A percentile compares a stretch with the other conserved stretches of the same genome.
Evolutionary conservation across 2,329 filamentous ascomycete species (phyloP).

Genomic region (Aureobasidium mangrovei): DNA sequence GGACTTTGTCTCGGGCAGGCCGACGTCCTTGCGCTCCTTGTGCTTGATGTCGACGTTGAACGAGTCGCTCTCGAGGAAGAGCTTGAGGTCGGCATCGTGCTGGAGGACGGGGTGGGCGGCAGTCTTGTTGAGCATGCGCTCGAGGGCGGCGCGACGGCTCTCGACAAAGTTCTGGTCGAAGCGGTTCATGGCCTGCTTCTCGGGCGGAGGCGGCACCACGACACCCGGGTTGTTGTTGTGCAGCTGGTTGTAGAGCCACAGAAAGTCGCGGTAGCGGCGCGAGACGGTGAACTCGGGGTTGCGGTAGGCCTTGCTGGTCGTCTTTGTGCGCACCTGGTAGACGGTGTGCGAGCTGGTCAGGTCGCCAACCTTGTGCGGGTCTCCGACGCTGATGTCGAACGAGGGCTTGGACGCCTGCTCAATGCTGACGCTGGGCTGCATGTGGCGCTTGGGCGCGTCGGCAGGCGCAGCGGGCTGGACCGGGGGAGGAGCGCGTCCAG

Average conservation of each 20-base stretch:
- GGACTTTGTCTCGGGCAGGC: conserved; percentile 65
- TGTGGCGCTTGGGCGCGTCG: conserved; percentile 42
- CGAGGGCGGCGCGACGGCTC: conserved; percentile 77
- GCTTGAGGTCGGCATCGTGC: conserved; percentile 86
- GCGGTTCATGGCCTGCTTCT: conserved; percentile 93
- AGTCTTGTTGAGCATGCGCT: conserved; percentile 97
- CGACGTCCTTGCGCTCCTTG: conserved; percentile 77
- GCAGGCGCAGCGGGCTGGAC: conserved; percentile 41
- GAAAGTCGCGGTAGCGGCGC: conserved; percentile 87
- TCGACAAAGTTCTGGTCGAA: conserved; percentile 98
- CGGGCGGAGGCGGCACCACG: conserved; percentile 88
- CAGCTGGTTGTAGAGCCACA: conserved; percentile 94
- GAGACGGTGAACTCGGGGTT: conserved; percentile 89
- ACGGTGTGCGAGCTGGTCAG: conserved; percentile 96
- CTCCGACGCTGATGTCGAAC: conserved; percentile 85
- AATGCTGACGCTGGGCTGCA: conserved; percentile 73
- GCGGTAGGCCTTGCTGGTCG: conserved; percentile 90
- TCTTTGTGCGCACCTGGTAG: conserved; percentile 93
- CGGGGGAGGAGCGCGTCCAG: conserved; percentile 54
- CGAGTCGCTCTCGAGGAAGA: conserved; percentile 91
- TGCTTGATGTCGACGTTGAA: conserved; percentile 98
- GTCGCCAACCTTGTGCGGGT: conserved; percentile 96
- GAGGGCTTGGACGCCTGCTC: conserved; percentile 89
- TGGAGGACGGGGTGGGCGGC: conserved; percentile 83
- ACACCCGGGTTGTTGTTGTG: conserved; percentile 92